Evolutionary conservation across 2,329 filamentous ascomycete genomes (phyloP), one percentile per base, ranked within the genome.

Genomic region (Chaetothyriales sp.): DNA sequence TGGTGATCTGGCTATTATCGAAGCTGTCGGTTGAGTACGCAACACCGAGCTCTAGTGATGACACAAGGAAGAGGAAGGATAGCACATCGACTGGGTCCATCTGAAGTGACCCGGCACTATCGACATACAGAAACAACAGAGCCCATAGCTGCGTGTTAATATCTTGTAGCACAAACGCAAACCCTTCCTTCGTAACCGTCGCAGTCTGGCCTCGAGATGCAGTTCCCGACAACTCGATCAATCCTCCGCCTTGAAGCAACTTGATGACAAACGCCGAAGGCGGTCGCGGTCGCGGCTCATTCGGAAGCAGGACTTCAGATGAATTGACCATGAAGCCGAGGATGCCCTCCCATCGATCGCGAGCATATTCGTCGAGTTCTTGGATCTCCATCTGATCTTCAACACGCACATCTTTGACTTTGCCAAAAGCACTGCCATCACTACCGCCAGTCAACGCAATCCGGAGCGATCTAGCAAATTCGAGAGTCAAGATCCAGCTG

Each of bases 61-160:
- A 90, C 25, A 98, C 82, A 64, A 95, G 86, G 68, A 98, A 97
- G 60, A 98, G 81, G 66, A 98, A 98, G 5, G 87, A 89, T 5
- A 98, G 80, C 66, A 97, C 89, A 64, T 98, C 92, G 47, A 95
- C 89, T 54, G 85, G 83, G 59, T 95, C 88, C 75, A 95, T 84
- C 29, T 79, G 78, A 15, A 86, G 77, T 51, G 75, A 73, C 60
- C 88, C 83, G 45, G 85, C 85, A 55, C 88, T 85, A 60, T 94
- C 86, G 48, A 98, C 81, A 75, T 95, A 98, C 29, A 95, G 82
- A 28, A 98, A 83, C 37, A 98, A 75, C 46, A 98, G 74, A 22
- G 89, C 92, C 92, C 92, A 98, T 37, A 98, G 89, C 67, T 98
- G 92, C 0, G 90, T 89, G 66, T 95, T 97, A 54, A 90, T 84